phyloP scores from a whole-genome alignment of 495 filamentous ascomycete genomes.

The Melanomma pulvis-pyrius region DNA sequence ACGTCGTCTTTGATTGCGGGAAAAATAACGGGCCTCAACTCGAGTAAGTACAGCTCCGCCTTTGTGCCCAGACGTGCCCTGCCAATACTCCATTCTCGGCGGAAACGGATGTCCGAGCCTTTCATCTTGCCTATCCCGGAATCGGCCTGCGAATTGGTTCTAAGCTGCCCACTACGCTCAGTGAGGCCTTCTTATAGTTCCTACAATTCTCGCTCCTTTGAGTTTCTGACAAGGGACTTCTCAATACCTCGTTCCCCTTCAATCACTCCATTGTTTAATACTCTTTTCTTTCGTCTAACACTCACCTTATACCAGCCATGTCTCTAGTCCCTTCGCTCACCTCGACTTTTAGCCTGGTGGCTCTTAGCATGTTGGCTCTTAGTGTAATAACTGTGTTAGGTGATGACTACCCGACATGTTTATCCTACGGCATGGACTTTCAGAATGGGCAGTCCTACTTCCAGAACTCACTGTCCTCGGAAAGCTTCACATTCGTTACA shows the following conservation, averaged over 20 bases:
- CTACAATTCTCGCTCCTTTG: not conserved
- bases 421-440: conserved; percentile 44
- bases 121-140: not conserved
- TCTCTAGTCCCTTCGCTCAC: not conserved
- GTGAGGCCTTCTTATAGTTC: not conserved
- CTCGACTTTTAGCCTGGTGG: not conserved
- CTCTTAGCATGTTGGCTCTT: conserved; percentile 18
- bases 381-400: conserved; percentile 15
- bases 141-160: too few species aligned
- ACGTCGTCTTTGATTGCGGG: not conserved
- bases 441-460: conserved; percentile 44
- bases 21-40: not conserved
- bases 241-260: not conserved
- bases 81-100: not conserved
- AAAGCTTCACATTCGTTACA: conserved; percentile 43
- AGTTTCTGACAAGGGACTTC: not conserved
- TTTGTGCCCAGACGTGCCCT: not conserved
- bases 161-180: not conserved
- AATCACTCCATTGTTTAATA: not conserved
- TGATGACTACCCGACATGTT: not conserved
- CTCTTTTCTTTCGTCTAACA: not conserved
- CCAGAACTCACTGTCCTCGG: conserved; percentile 42
- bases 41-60: not conserved
- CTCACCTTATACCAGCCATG: not conserved
- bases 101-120: not conserved